phyloP scores from a whole-genome alignment of 768 basidiomycete species.

The Lactarius hatsudake region DNA sequence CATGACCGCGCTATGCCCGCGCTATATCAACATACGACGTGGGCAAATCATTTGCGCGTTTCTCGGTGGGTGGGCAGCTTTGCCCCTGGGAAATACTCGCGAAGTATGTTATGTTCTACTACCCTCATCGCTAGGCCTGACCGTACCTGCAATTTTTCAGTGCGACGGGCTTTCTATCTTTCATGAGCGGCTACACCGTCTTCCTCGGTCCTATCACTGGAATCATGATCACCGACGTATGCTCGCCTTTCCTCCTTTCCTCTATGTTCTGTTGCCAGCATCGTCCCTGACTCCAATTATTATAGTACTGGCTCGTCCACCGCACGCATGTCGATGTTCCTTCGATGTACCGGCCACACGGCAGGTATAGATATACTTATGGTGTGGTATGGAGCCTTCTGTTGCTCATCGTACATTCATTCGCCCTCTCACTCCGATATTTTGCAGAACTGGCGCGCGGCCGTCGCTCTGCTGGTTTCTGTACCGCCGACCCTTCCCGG shows the following conservation, averaged over 20 bases:
- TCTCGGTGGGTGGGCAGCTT: conserved; percentile 81
- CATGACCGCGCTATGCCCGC: conserved; percentile 73
- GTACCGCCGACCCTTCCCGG: conserved; percentile 76
- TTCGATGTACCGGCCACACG: conserved; percentile 77
- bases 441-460: conserved; percentile 82
- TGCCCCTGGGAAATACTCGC: conserved; percentile 84
- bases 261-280: neutral
- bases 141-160: conserved; percentile 23
- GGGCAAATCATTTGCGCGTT: conserved; percentile 75
- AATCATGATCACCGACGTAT: conserved; percentile 59
- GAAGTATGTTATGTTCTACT: conserved; percentile 36
- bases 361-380: conserved; percentile 72
- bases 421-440: neutral
- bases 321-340: conserved; percentile 71
- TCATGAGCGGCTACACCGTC: conserved; percentile 83
- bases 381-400: conserved; percentile 56
- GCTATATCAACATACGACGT: conserved; percentile 76
- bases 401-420: neutral
- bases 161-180: conserved; percentile 66
- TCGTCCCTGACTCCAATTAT: neutral
- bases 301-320: conserved; percentile 77
- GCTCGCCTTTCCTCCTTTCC: conserved; percentile 29
- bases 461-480: conserved; percentile 61
- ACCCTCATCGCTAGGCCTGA: conserved; percentile 8
- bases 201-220: conserved; percentile 85